Conservation (phyloP, 1,139 yeast genomes). For the Kluyveromyces marxianus region DNA sequence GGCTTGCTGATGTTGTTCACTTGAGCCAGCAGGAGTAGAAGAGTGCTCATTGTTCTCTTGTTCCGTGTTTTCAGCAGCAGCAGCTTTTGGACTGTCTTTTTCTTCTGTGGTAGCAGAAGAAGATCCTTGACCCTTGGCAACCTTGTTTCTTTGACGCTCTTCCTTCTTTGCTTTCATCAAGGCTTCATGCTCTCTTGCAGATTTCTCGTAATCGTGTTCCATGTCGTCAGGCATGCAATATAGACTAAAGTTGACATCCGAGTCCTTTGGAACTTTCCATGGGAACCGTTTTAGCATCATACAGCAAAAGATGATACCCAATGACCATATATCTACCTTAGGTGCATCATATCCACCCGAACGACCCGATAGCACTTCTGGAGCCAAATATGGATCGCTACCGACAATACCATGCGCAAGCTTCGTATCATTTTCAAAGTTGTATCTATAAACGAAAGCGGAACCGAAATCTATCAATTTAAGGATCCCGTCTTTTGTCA, state of each 20-base stretch:
- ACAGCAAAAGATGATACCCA: constrained; percentile 92
- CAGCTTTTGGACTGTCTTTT: constrained; percentile 2
- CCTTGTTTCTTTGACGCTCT: constrained; percentile 13
- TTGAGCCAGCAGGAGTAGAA: no score
- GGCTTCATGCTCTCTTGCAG: constrained; percentile 42
- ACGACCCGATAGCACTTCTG: constrained; percentile 66
- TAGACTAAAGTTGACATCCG: constrained; percentile 80
- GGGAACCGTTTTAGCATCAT: constrained; percentile 93
- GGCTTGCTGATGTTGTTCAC: neutral
- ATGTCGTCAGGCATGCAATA: constrained; percentile 38
- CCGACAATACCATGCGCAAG: constrained; percentile 93
- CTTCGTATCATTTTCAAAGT: constrained; percentile 71
- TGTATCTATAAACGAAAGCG: constrained; percentile 89
- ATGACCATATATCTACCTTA: constrained; percentile 91
- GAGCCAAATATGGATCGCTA: constrained; percentile 95
- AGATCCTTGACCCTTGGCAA: neutral
- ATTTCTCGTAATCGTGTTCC: constrained; percentile 38
- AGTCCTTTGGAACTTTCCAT: constrained; percentile 86
- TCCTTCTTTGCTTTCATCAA: constrained; percentile 30
- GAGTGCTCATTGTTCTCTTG: no score
- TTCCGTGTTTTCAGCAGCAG: neutral
- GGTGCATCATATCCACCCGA: constrained; percentile 79
- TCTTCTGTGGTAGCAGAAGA: neutral
- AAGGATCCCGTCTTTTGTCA: constrained; percentile 75
- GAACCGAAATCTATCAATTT: constrained; percentile 95